Evolutionary conservation across 2,329 filamentous ascomycete genomes (phyloP).

Genomic region (Cordyceps militaris): DNA sequence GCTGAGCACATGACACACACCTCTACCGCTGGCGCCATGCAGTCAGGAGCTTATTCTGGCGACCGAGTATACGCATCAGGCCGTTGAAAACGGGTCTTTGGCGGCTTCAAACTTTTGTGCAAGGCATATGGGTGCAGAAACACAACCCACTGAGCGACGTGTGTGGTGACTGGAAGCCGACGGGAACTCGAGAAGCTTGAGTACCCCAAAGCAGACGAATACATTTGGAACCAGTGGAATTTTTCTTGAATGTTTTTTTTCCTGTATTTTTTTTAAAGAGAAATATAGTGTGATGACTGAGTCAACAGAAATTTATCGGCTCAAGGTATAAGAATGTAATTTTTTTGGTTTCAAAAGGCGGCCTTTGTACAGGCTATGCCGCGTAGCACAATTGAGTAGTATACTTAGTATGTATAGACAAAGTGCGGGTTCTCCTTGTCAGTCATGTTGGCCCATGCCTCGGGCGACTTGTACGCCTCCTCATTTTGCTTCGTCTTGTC

Average conservation of each 20-base stretch:
- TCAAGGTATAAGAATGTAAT: not conserved
- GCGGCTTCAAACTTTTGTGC: too few species aligned
- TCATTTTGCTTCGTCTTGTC: constrained; percentile 28
- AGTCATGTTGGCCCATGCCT: constrained; percentile 44
- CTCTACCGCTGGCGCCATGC: not conserved
- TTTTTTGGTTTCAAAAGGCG: not conserved
- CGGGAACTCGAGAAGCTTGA: too few species aligned
- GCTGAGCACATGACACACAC: not conserved
- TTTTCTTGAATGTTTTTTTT: too few species aligned
- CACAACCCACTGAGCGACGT: too few species aligned
- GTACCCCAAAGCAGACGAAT: too few species aligned
- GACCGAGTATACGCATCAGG: too few species aligned
- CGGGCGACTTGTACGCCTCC: constrained; percentile 33
- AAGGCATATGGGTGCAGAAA: too few species aligned
- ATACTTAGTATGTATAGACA: constrained; percentile 40
- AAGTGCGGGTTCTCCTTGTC: constrained; percentile 52
- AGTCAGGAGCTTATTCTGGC: not conserved
- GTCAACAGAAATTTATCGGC: not conserved
- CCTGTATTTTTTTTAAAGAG: too few species aligned
- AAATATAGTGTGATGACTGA: not conserved
- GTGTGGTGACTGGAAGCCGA: too few species aligned
- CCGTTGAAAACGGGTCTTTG: too few species aligned
- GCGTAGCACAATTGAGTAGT: not conserved
- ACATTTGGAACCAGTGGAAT: too few species aligned
- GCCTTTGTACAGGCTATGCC: not conserved